These are phyloP conservation scores for Hymenoscyphus scutula DNA, from an alignment of 2,329 filamentous ascomycete genomes.

Conservation along the genomic window DNA sequence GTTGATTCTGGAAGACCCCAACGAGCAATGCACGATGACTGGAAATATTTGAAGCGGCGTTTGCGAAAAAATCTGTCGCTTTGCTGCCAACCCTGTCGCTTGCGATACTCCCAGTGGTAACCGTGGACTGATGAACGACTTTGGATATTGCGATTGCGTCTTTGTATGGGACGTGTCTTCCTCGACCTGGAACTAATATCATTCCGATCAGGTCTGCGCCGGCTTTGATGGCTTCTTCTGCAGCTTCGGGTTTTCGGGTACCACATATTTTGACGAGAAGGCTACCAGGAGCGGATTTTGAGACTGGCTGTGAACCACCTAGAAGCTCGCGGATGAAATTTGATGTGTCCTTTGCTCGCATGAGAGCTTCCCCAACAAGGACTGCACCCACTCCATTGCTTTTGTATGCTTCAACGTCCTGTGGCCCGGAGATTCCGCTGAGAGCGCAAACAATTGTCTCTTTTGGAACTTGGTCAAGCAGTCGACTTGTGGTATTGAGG, in stretches of 20 bases:
- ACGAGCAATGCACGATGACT: constrained; percentile 71
- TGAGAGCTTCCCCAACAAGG: constrained; percentile 91
- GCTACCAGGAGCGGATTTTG: constrained; percentile 41
- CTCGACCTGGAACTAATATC: constrained; percentile 79
- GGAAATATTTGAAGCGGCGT: constrained; percentile 48
- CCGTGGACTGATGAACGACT: constrained; percentile 58
- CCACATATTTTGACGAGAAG: constrained; percentile 93
- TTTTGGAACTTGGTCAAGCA: constrained; percentile 82
- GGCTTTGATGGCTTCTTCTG: constrained; percentile 74
- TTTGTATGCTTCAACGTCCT: constrained; percentile 85
- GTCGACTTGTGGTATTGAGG: constrained; percentile 81
- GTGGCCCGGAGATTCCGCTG: constrained; percentile 85
- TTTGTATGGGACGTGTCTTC: constrained; percentile 75
- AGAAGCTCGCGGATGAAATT: constrained; percentile 83
- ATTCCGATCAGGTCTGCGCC: constrained; percentile 93
- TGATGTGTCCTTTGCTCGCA: constrained; percentile 81
- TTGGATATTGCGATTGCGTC: constrained; percentile 78
- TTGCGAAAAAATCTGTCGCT: constrained; percentile 70
- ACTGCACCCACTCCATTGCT: constrained; percentile 89
- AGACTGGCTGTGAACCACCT: constrained; percentile 47
- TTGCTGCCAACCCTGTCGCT: constrained; percentile 29
- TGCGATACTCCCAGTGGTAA: constrained; percentile 28
- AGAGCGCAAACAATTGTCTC: constrained; percentile 88
- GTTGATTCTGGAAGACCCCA: constrained; percentile 91
- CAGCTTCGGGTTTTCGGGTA: constrained; percentile 78